phyloP scores from a whole-genome alignment of 805 yeast species.

The Starmerella davenportii region DNA sequence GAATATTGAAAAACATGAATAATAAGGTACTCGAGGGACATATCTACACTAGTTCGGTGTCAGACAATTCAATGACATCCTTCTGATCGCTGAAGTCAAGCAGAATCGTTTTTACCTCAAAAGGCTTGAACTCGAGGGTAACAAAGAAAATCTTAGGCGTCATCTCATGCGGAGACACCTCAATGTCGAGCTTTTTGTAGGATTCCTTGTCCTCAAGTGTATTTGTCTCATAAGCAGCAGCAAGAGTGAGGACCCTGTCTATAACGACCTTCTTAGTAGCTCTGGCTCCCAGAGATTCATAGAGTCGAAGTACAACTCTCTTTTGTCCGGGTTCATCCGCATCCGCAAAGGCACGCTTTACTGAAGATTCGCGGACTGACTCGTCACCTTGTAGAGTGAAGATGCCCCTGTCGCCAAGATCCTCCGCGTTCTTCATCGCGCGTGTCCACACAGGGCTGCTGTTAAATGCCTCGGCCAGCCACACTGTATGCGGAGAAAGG shows the following conservation, averaged over 20 bases:
- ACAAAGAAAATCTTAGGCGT: too few relatives aligned
- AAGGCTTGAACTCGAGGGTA: constrained; percentile 39
- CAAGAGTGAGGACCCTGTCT: constrained; percentile 31
- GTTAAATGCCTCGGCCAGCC: constrained; percentile 29
- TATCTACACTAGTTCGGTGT: too few relatives aligned
- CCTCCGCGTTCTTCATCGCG: constrained; percentile 7
- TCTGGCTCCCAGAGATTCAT: constrained; percentile 77
- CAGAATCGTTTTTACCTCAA: constrained; percentile 56
- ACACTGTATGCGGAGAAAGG: constrained; percentile 45
- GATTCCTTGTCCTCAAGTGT: constrained; percentile 26
- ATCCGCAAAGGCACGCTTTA: neutral
- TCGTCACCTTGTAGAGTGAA: neutral
- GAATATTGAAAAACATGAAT: too few relatives aligned
- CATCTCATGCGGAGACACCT: too few relatives aligned
- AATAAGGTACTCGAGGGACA: too few relatives aligned
- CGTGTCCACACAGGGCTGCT: constrained; percentile 1
- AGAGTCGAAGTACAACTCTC: constrained; percentile 50
- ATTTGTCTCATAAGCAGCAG: constrained; percentile 34
- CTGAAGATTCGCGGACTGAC: constrained; percentile 32
- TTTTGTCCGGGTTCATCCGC: constrained; percentile 20
- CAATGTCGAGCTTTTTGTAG: constrained; percentile 17
- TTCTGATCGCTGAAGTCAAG: constrained; percentile 23
- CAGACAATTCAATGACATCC: too few relatives aligned
- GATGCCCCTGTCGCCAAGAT: neutral
- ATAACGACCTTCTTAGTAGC: constrained; percentile 31